These are phyloP conservation scores for Raffaelea ambrosiae DNA, from an alignment of 2,329 filamentous ascomycete genomes.

Conservation along the genomic window DNA sequence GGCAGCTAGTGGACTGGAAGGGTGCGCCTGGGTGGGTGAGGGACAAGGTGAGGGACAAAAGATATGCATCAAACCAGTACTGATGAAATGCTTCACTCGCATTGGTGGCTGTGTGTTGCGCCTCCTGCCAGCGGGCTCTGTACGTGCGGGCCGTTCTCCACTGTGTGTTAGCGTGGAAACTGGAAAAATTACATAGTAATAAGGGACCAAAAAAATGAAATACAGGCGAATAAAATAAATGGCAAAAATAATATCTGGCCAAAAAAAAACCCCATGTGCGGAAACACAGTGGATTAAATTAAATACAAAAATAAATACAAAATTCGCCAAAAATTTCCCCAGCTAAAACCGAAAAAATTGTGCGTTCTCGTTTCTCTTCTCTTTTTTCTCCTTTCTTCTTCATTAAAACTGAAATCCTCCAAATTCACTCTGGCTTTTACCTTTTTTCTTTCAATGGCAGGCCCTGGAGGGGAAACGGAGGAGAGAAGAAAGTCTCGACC, in stretches of 20 bases:
- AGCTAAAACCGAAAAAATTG: not conserved
- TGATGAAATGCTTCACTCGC: not conserved
- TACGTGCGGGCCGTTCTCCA: too few species aligned
- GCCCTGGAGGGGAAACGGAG: slow-evolving; percentile 61
- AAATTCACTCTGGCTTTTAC: slow-evolving; percentile 60
- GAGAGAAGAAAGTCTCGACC: slow-evolving; percentile 46
- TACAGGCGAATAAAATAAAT: not conserved
- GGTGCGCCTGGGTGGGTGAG: too few species aligned
- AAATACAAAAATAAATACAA: not conserved
- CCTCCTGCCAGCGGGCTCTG: too few species aligned
- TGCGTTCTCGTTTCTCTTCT: not conserved
- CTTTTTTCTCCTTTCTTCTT: slow-evolving; percentile 20
- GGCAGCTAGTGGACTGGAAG: too few species aligned
- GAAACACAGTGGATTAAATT: not conserved
- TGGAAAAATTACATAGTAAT: not conserved
- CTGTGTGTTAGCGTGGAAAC: not conserved
- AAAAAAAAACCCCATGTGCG: too few species aligned
- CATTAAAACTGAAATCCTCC: slow-evolving; percentile 42
- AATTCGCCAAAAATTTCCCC: not conserved
- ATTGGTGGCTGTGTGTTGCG: slow-evolving; percentile 1
- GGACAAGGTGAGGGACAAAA: too few species aligned
- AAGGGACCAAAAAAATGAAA: not conserved
- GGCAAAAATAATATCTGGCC: not conserved
- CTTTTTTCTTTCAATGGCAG: slow-evolving; percentile 36
- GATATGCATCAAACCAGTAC: not conserved